Base-by-base conservation (phyloP, 2,329 filamentous ascomycete genomes). In the Curvularia eragrostidis region DNA sequence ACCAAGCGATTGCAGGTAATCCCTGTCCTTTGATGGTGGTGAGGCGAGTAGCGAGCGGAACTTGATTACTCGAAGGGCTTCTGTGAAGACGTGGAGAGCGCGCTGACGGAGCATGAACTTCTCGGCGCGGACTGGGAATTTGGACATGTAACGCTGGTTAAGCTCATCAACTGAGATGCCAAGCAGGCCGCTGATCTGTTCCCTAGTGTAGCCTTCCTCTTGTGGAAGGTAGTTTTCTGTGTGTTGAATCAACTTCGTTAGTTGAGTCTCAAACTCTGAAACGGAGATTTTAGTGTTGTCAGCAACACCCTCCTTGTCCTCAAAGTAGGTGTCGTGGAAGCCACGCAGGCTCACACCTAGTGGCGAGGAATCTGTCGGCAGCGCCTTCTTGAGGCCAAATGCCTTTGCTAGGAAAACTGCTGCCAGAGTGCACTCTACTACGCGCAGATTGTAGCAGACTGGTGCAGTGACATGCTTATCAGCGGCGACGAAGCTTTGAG, bases 391-490 rank as follows among this genome's bases (percentile, higher is more conserved):
- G 34, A 89, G 71, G 2, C 80, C 80, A 59, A 87, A 82, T 39
- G 83, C 81, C 66, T 87, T 87, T 39, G 86, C 83, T 2, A 90
- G 77, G 28, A 88, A 83, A 15, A 85, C 81, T 3, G 95, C 93
- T 3, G 95, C 95, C 30, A 99, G 84, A 52, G 90, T 95, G 80
- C 92, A 96, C 79, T 99, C 95, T 36, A 97, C 95, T 1, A 99
- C 95, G 26, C 95, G 90, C 23, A 99, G 85, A 77, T 99, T 99
- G 83, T 98, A 99, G 83, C 94, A 92, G 63, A 96, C 89, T 0
- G 94, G 94, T 0, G 90, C 95, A 1, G 94, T 97, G 61, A 94
- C 90, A 72, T 95, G 91, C 80, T 99, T 99, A 82, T 98, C 93
- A 5, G 94, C 91, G 15, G 90, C 89, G 59, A 99, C 90, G 75